phyloP scores from a whole-genome alignment of 1,284 basidiomycete species.

The Pyrrhoderma noxium region DNA sequence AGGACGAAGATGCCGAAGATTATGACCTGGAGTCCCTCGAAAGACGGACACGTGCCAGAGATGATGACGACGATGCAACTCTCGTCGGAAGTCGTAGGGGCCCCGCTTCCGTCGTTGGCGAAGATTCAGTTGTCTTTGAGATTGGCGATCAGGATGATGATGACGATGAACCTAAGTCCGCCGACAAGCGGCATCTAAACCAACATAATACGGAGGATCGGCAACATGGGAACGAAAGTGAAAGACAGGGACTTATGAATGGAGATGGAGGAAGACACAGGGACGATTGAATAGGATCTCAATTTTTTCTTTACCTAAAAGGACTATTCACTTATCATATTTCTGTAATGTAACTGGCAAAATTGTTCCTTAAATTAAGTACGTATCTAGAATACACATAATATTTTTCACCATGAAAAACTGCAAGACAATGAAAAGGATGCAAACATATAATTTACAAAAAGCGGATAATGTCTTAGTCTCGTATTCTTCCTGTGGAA shows the following conservation, averaged over 20 bases:
- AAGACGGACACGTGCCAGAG: constrained; percentile 36
- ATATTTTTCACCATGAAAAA: constrained; percentile 44
- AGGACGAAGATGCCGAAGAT: constrained; percentile 89
- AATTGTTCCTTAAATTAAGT: constrained; percentile 6
- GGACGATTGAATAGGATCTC: constrained; percentile 22
- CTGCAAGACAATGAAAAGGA: constrained; percentile 17
- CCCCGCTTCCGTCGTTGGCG: constrained; percentile 38
- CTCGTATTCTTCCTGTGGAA: constrained; percentile 75
- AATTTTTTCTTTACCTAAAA: constrained; percentile 4
- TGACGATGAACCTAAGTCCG: constrained; percentile 44
- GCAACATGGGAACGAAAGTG: constrained; percentile 40
- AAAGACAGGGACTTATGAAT: constrained; percentile 58
- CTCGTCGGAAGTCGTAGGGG: constrained; percentile 52
- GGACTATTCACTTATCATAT: constrained; percentile 18
- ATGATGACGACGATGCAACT: constrained; percentile 60
- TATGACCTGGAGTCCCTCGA: constrained; percentile 80
- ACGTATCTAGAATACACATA: constrained; percentile 27
- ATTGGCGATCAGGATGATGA: constrained; percentile 86
- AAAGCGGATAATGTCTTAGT: constrained; percentile 30
- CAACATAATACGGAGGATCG: constrained; percentile 42
- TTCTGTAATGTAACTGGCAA: not conserved
- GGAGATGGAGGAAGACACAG: constrained; percentile 25
- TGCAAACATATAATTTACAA: constrained; percentile 15
- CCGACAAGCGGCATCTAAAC: constrained; percentile 41
- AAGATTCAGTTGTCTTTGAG: constrained; percentile 84